Conservation (phyloP, 768 basidiomycete genomes). For the Tubosaeta sp. region DNA sequence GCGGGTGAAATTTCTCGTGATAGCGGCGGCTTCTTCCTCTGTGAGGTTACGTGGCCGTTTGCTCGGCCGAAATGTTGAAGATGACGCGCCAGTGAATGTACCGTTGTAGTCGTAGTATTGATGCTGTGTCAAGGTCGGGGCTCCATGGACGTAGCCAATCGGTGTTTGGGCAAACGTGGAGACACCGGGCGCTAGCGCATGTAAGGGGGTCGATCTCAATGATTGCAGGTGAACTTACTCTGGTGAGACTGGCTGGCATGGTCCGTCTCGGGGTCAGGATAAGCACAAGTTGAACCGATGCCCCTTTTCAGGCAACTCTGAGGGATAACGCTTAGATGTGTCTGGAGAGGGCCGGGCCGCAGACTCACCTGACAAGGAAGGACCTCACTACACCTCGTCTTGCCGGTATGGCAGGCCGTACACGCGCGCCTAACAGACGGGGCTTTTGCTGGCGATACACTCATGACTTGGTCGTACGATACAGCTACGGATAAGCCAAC, state of each 20-base stretch:
- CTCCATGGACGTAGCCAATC: slow-evolving; percentile 35
- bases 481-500: slow-evolving; percentile 38
- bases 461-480: slow-evolving; percentile 9
- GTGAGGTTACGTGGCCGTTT: slow-evolving; percentile 78
- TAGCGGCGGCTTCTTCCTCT: slow-evolving; percentile 79
- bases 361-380: slow-evolving; percentile 70
- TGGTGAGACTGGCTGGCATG: slow-evolving; percentile 36
- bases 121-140: slow-evolving; percentile 51
- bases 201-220: slow-evolving; percentile 4
- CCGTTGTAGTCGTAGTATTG: slow-evolving; percentile 76
- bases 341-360: slow-evolving; percentile 4
- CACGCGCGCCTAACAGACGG: slow-evolving; percentile 80
- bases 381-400: slow-evolving; percentile 78
- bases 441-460: slow-evolving; percentile 55
- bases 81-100: slow-evolving; percentile 61
- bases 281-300: slow-evolving; percentile 62
- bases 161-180: slow-evolving; percentile 36
- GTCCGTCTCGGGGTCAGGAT: slow-evolving; percentile 71
- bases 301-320: slow-evolving; percentile 84
- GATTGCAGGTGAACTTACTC: slow-evolving; percentile 13
- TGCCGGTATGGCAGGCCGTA: slow-evolving; percentile 76
- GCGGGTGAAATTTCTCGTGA: slow-evolving; percentile 75
- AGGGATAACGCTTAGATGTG: slow-evolving; percentile 4
- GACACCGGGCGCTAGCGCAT: slow-evolving; percentile 29
- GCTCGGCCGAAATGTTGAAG: slow-evolving; percentile 73